These are phyloP conservation scores for Harringtonia aguacate DNA, from an alignment of 2,329 filamentous ascomycete genomes.

Conservation along the genomic window DNA sequence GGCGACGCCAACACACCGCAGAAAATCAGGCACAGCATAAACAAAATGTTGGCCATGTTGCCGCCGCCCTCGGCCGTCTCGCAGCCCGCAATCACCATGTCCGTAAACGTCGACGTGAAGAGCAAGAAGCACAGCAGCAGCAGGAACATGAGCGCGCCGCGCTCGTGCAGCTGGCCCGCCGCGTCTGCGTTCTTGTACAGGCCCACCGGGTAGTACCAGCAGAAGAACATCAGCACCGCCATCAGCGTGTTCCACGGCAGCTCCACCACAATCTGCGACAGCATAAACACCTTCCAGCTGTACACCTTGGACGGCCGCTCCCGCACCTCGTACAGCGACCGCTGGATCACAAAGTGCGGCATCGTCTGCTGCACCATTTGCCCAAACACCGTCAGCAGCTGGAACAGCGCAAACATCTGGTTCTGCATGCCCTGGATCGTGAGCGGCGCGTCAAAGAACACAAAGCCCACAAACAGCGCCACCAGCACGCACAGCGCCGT, in stretches of 20 bases:
- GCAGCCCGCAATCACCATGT: constrained; percentile 62
- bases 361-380: constrained; percentile 71
- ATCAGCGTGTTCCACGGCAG: constrained; percentile 72
- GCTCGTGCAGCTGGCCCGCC: constrained; percentile 51
- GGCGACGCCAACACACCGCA: constrained; percentile 51
- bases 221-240: constrained; percentile 54
- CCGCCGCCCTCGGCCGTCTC: constrained; percentile 58
- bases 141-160: constrained; percentile 70
- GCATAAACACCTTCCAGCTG: constrained; percentile 76
- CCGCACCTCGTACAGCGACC: constrained; percentile 73
- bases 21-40: constrained; percentile 50
- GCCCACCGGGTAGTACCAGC: constrained; percentile 81
- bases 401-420: constrained; percentile 79
- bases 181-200: constrained; percentile 58
- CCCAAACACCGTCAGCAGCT: constrained; percentile 72
- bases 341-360: constrained; percentile 76
- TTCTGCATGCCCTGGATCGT: constrained; percentile 72
- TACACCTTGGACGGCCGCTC: constrained; percentile 80
- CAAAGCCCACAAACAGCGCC: constrained; percentile 71
- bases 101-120: constrained; percentile 61
- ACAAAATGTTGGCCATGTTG: constrained; percentile 49
- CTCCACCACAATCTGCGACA: constrained; percentile 75
- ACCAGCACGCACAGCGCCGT: constrained; percentile 51
- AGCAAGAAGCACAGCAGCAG: constrained; percentile 68
- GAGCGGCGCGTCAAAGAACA: constrained; percentile 63